These are phyloP conservation scores for Lactarius akahatsu DNA, from an alignment of 768 basidiomycete species.

Conservation along the genomic window DNA sequence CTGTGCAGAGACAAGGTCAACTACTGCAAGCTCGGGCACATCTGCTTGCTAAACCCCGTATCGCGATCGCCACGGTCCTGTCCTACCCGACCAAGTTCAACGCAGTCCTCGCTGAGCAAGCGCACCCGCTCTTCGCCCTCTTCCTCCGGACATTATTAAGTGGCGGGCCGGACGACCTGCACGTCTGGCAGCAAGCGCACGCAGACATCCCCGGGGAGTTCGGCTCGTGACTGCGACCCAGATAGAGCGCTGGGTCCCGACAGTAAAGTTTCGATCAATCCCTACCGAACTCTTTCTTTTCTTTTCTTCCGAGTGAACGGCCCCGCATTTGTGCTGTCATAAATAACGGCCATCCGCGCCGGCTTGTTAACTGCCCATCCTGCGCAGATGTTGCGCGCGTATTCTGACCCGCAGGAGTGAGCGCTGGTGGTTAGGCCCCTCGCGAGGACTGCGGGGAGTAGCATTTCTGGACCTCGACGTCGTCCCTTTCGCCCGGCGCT, in stretches of 20 bases:
- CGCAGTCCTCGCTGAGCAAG: constrained; percentile 60
- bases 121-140: constrained; percentile 64
- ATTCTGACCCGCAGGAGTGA: constrained; percentile 79
- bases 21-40: constrained; percentile 62
- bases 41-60: constrained; percentile 56
- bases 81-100: constrained; percentile 72
- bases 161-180: constrained; percentile 60
- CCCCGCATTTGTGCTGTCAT: constrained; percentile 2
- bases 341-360: constrained; percentile 67
- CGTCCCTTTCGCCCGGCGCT: too few relatives aligned
- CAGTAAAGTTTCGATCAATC: constrained; percentile 45
- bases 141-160: constrained; percentile 71
- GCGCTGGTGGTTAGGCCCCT: constrained; percentile 70
- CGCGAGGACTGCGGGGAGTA: constrained; percentile 46
- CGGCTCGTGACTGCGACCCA: constrained; percentile 51
- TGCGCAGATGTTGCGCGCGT: constrained; percentile 64
- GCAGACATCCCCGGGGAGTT: constrained; percentile 50
- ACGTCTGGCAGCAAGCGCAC: constrained; percentile 57
- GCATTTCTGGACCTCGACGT: too few relatives aligned
- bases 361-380: constrained; percentile 78
- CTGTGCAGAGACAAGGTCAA: constrained; percentile 55
- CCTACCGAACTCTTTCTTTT: not conserved
- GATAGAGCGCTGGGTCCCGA: constrained; percentile 87
- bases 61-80: constrained; percentile 64
- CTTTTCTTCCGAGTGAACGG: not conserved